These are phyloP conservation scores for Rhodotorula sp. DNA, from an alignment of 1,284 basidiomycete species.

Conservation along the genomic window DNA sequence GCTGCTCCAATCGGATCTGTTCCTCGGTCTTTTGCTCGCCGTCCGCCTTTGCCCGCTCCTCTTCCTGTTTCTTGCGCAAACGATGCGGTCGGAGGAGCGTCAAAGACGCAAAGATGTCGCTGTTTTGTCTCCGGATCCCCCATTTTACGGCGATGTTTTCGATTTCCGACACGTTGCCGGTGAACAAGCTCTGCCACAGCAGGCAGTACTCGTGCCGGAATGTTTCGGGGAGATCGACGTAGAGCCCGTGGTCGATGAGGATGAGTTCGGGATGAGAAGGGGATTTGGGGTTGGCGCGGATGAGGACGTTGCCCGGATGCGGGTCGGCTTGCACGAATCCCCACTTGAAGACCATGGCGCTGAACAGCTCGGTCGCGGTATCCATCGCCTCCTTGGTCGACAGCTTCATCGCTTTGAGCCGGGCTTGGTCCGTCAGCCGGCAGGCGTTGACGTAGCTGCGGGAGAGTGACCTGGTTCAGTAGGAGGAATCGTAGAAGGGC, in stretches of 20 bases:
- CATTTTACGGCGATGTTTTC: conserved; percentile 65
- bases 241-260: conserved; percentile 83
- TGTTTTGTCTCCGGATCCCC: conserved; percentile 66
- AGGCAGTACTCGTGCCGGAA: conserved; percentile 59
- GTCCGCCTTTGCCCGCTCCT: conserved; percentile 17
- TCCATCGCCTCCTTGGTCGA: conserved; percentile 62
- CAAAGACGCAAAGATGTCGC: conserved; percentile 61
- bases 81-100: conserved; percentile 45
- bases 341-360: conserved; percentile 79
- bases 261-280: conserved; percentile 68
- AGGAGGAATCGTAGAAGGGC: background rate
- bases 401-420: conserved; percentile 50
- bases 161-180: conserved; percentile 64
- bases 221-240: conserved; percentile 42
- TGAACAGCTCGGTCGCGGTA: conserved; percentile 73
- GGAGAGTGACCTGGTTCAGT: background rate
- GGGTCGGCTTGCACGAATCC: conserved; percentile 66
- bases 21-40: conserved; percentile 38
- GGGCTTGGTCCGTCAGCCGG: conserved; percentile 62
- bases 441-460: conserved; percentile 39
- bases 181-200: conserved; percentile 75
- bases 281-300: conserved; percentile 66
- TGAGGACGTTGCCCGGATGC: conserved; percentile 65
- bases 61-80: conserved; percentile 42
- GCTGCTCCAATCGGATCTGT: conserved; percentile 51